These are phyloP conservation scores for Petunia secreta DNA, from an alignment of 257 asterid genomes.

Conservation along the genomic window DNA sequence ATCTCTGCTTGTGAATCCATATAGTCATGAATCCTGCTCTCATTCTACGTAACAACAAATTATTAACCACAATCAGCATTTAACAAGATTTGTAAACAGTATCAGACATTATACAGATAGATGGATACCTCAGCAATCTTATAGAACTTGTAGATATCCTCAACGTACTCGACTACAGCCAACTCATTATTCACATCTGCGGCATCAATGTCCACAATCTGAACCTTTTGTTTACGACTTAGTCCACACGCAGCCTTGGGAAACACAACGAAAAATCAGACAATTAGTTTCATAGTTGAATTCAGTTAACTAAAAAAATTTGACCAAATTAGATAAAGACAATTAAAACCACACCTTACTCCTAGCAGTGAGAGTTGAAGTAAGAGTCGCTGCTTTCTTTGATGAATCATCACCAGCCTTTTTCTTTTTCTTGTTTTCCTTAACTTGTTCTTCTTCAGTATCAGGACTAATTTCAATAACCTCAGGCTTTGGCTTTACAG, in stretches of 20 bases:
- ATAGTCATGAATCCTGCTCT: slow-evolving; percentile 63
- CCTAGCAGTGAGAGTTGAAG: slow-evolving; percentile 81
- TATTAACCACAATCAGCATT: neutral
- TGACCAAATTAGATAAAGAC: neutral
- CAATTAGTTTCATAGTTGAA: too few species aligned
- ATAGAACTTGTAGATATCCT: slow-evolving; percentile 78
- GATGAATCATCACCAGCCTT: slow-evolving; percentile 36
- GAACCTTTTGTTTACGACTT: slow-evolving; percentile 44
- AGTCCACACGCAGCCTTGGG: slow-evolving; percentile 79
- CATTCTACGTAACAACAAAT: slow-evolving; percentile 48
- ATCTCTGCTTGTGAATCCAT: slow-evolving; percentile 82
- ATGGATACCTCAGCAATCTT: slow-evolving; percentile 70
- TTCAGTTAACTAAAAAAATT: neutral
- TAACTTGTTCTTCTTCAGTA: slow-evolving; percentile 40
- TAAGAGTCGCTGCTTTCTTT: slow-evolving; percentile 61
- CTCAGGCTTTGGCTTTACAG: slow-evolving; percentile 56
- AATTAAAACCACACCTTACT: slow-evolving; percentile 55
- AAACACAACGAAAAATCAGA: slow-evolving; percentile 17
- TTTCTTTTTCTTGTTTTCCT: slow-evolving; percentile 32
- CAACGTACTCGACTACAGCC: slow-evolving; percentile 85
- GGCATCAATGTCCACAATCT: slow-evolving; percentile 73
- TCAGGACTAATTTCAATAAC: slow-evolving; percentile 68
- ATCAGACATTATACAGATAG: neutral
- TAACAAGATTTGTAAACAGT: neutral
- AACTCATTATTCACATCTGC: slow-evolving; percentile 69